Percentiles rank a stretch among this genome's conserved stretches.
phyloP scores from a whole-genome alignment of 2,329 filamentous ascomycete species.

The Coccinonectria pachysandricola region DNA sequence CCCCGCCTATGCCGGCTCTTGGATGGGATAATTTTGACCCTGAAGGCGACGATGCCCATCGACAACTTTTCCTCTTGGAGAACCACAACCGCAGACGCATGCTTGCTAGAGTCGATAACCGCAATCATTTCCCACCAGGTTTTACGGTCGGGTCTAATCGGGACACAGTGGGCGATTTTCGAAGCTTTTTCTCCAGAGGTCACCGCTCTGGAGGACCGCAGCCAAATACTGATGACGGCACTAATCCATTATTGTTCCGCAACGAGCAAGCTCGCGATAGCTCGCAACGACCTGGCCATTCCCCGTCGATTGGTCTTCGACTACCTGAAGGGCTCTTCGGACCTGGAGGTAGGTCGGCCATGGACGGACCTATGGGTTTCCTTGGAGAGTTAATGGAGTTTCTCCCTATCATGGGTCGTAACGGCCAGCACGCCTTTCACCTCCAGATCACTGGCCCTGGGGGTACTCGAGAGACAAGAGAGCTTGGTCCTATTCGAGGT shows the following conservation, averaged over 20 bases:
- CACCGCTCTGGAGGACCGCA: conserved; percentile 44
- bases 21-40: conserved; percentile 48
- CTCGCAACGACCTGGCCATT: conserved; percentile 37
- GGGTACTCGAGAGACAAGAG: conserved; percentile 39
- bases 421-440: conserved; percentile 44
- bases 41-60: conserved; percentile 38
- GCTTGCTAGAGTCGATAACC: conserved; percentile 29
- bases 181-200: conserved; percentile 38
- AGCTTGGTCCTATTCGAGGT: conserved; percentile 33
- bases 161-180: conserved; percentile 42
- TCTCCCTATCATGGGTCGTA: conserved; percentile 35
- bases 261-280: conserved; percentile 33
- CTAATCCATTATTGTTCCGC: conserved; percentile 77
- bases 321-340: conserved; percentile 37
- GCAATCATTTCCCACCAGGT: conserved; percentile 49
- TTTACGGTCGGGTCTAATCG: conserved; percentile 45
- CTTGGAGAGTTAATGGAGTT: conserved; percentile 47
- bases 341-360: conserved; percentile 22
- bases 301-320: conserved; percentile 44
- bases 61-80: conserved; percentile 40
- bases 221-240: conserved; percentile 63
- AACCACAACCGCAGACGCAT: conserved; percentile 32
- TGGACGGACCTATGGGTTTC: conserved; percentile 43
- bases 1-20: conserved; percentile 36
- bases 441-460: conserved; percentile 46